Evolutionary conservation across 2,329 filamentous ascomycete species (phyloP), one percentile per base, ranked within the genome.

Genomic region (Tolypocladium capitatum): DNA sequence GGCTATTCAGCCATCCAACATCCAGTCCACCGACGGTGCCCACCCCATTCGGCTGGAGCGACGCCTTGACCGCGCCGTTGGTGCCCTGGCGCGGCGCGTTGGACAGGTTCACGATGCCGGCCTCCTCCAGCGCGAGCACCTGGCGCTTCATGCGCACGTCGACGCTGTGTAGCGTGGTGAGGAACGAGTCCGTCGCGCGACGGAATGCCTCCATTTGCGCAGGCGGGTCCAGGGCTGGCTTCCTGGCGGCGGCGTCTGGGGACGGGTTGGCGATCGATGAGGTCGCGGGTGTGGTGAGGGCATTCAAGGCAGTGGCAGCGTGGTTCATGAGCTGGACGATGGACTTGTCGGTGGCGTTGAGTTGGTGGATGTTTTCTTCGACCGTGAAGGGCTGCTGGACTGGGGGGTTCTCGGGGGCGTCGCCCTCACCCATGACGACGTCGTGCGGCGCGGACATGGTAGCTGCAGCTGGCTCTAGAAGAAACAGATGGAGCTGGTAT

Each of bases 1-100:
- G 77, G 58, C 86, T 90, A 61, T 96, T 97, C 57, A 97, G 67
- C 79, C 86, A 91, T 31, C 90, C 90, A 14, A 94, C 83, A 60
- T 96, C 90, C 46, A 96, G 71, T 28, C 68, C 69, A 10, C 76
- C 77, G 32, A 80, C 75, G 56, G 71, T 72, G 21, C 72, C 78
- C 48, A 71, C 66, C 35, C 73, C 77, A 41, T 78, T 68, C 35
- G 80, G 72, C 60, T 79, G 68, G 53, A 78, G 55, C 10, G 70
- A 69, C 13, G 66, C 62, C 40, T 63, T 64, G 24, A 73, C 67
- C 4, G 71, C 61, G 1, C 55, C 56, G 8, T 55, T 60, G 10
- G 58, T 55, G 14, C 61, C 61, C 38, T 63, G 59, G 1, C 61
- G 70, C 42, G 57, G 58, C 1, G 53, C 60, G 42, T 59, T 61